Evolutionary conservation across 73 alveolate genomes (phyloP).

Genomic region (Tetrahymena elliotti): DNA sequence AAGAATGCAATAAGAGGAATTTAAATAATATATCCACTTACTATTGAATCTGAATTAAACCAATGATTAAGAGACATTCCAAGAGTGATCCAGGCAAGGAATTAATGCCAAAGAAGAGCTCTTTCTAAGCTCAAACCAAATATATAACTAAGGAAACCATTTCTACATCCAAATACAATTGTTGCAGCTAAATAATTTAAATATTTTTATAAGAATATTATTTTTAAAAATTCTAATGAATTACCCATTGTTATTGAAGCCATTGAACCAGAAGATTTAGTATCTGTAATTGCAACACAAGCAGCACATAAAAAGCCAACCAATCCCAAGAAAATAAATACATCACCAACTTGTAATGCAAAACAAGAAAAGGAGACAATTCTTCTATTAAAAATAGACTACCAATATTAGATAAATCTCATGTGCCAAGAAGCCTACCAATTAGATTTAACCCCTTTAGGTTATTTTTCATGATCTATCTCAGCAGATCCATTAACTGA

Average conservation of each 20-base stretch:
- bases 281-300: not conserved
- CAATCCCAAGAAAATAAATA: not conserved
- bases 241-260: not conserved
- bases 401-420: not conserved
- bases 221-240: no score
- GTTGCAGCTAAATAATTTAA: not conserved
- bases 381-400: not conserved
- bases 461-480: not conserved
- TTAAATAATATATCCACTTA: not conserved
- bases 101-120: not conserved
- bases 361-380: not conserved
- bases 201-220: no score
- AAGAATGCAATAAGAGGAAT: not conserved
- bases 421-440: not conserved
- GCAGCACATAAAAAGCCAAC: not conserved
- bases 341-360: not conserved
- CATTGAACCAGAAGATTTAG: not conserved
- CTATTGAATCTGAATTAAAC: not conserved
- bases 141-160: not conserved
- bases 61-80: not conserved
- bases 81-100: not conserved
- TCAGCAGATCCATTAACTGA: not conserved
- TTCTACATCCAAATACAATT: not conserved
- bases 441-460: not conserved
- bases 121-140: not conserved